Evolutionary conservation across 129 eudicot genomes (phyloP).

Genomic region (Saussurea involucrata): DNA sequence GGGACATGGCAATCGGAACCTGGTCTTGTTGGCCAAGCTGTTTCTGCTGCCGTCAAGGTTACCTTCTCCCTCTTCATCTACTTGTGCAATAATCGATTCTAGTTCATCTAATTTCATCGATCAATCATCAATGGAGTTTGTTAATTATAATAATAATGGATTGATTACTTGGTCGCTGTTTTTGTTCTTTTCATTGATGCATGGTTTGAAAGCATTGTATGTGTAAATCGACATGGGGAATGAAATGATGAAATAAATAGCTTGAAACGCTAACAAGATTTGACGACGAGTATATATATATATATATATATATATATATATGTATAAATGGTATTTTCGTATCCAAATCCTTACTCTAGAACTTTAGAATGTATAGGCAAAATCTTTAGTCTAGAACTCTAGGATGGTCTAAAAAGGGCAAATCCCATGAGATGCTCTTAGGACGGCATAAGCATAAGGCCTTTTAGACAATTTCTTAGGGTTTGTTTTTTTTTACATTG

Average conservation of each 20-base stretch:
- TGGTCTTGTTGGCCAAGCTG: conserved; percentile 37
- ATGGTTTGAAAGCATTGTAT: not conserved
- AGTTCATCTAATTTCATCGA: not conserved
- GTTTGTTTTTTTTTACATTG: too few relatives aligned
- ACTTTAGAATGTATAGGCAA: too few relatives aligned
- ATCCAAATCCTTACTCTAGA: too few relatives aligned
- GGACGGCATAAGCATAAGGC: too few relatives aligned
- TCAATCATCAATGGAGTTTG: not conserved
- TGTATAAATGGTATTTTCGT: too few relatives aligned
- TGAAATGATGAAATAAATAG: too few relatives aligned
- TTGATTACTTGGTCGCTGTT: not conserved
- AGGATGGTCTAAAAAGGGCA: too few relatives aligned
- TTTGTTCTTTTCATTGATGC: not conserved
- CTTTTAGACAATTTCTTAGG: too few relatives aligned
- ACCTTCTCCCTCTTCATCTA: not conserved
- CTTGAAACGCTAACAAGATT: not conserved
- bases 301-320: too few relatives aligned
- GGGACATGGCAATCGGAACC: conserved; percentile 41
- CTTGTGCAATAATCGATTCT: not conserved
- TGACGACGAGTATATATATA: not conserved
- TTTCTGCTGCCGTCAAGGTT: conserved; percentile 30
- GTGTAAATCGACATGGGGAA: not conserved
- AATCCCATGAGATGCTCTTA: too few relatives aligned
- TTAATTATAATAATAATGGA: not conserved
- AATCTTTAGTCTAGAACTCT: too few relatives aligned